These are phyloP conservation scores for Thraustochytrium striatum DNA, from an alignment of 352 stramenopile species.

Conservation along the genomic window DNA sequence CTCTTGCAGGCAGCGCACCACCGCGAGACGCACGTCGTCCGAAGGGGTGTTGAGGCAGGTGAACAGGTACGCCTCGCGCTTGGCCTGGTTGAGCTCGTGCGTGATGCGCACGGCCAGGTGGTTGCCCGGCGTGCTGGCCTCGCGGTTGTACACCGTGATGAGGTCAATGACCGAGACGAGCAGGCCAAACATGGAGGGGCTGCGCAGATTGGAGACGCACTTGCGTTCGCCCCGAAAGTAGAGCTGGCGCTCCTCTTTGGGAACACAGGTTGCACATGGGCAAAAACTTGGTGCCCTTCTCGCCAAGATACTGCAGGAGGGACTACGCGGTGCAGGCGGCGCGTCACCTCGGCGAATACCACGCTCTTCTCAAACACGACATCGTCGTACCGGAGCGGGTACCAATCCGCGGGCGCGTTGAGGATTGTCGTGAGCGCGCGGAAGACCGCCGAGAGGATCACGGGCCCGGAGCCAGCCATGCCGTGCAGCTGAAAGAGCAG, in stretches of 20 bases:
- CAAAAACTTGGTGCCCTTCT: constrained; percentile 31
- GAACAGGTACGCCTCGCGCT: constrained; percentile 34
- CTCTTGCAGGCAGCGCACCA: constrained; percentile 4
- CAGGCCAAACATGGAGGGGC: not conserved
- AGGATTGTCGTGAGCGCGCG: not conserved
- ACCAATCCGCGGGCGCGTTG: not conserved
- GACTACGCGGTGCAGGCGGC: constrained; percentile 1
- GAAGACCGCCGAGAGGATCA: not conserved
- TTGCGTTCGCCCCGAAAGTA: constrained; percentile 24
- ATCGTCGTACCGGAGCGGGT: not conserved
- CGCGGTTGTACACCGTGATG: constrained; percentile 12
- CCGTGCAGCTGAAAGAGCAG: not conserved
- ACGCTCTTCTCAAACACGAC: not conserved
- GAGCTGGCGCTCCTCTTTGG: constrained; percentile 1
- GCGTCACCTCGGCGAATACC: constrained; percentile 1
- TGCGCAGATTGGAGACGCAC: constrained; percentile 6
- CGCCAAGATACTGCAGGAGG: constrained; percentile 35
- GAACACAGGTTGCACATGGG: constrained; percentile 38
- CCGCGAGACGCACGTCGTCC: constrained; percentile 24
- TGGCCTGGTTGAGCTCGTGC: constrained; percentile 19
- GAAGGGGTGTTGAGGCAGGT: constrained; percentile 13
- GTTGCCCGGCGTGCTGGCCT: not conserved
- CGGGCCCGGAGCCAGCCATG: not conserved
- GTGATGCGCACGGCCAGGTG: not conserved
- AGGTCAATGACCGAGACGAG: constrained; percentile 22